Conservation (phyloP, 2,329 filamentous ascomycete species). For the Fusarium lateritium region DNA sequence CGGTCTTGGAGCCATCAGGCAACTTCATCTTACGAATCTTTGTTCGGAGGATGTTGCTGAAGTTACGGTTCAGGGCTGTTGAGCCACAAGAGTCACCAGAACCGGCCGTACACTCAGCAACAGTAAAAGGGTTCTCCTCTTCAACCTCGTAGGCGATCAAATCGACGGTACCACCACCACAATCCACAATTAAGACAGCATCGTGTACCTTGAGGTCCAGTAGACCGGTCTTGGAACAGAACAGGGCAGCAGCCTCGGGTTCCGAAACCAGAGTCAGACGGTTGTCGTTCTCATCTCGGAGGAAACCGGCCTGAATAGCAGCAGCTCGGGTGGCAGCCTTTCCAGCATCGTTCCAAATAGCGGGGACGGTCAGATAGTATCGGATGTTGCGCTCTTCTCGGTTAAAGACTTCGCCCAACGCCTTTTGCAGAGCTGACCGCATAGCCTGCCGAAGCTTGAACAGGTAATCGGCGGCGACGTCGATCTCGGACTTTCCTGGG, state of each 20-base stretch:
- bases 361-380: slow-evolving; percentile 98
- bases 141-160: slow-evolving; percentile 99
- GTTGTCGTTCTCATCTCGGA: slow-evolving; percentile 98
- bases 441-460: slow-evolving; percentile 98
- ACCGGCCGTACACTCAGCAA: slow-evolving; percentile 96
- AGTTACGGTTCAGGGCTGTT: slow-evolving; percentile 97
- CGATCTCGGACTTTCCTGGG: slow-evolving; percentile 97
- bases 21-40: slow-evolving; percentile 99
- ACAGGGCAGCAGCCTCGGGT: slow-evolving; percentile 96
- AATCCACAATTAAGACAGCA: slow-evolving; percentile 98
- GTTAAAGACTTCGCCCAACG: slow-evolving; percentile 96
- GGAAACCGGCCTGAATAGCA: slow-evolving; percentile 96
- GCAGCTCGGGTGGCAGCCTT: slow-evolving; percentile 97
- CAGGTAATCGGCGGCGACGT: slow-evolving; percentile 98
- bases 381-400: slow-evolving; percentile 97
- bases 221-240: slow-evolving; percentile 96
- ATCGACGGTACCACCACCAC: slow-evolving; percentile 98
- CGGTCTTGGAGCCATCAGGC: slow-evolving; percentile 95
- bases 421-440: slow-evolving; percentile 96
- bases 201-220: slow-evolving; percentile 98
- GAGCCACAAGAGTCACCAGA: slow-evolving; percentile 98
- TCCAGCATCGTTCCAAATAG: slow-evolving; percentile 99
- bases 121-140: slow-evolving; percentile 96
- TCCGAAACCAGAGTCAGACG: slow-evolving; percentile 94
- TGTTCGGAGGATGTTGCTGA: slow-evolving; percentile 96